Base-by-base conservation (phyloP, 2,329 filamentous ascomycete genomes). In the Colletotrichum cereale region DNA sequence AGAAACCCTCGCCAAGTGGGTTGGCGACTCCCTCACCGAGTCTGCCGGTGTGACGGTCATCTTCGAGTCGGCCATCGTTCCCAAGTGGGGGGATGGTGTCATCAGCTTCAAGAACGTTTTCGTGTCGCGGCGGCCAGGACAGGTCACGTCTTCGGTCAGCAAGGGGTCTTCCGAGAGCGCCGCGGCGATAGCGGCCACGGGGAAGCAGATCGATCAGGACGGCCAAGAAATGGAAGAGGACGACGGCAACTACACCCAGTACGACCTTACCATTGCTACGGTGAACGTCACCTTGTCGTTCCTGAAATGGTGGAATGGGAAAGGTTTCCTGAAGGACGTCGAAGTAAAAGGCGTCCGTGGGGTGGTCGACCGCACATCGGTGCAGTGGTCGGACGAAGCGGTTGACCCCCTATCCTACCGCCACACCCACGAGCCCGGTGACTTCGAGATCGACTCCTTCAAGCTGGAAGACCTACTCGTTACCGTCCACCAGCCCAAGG, bases 291-390 rank as follows among this genome's bases (percentile, higher is more conserved):
- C 96, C 0, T 82, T 99, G 34, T 99, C 96, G 0, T 98, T 99
- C 76, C 88, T 95, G n/a, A 98, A 98, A 79, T 99, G 96, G 96
- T 97, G 97, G 90, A 98, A 97, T 76, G 96, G 96, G 29, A 98
- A 96, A 80, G 96, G 96, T 0, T 87, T 97, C 7, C 85, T 99
- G 11, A 92, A 93, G 76, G 94, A 98, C 79, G 96, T 99, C 52
- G 95, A 98, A 78, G 92, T 99, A 63, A 96, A 95, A 78, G 96
- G 96, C 5, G 93, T 99, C 38, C 90, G 96, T 71, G 96, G 96
- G 29, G 94, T 98, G 6, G 88, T 99, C 55, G 96, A 99, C 81
- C 90, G 96, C 71, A 97, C 95, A 0, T 92, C 91, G 57, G 93
- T 99, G 2, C 84, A 86, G 67, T 96, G 93, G 88, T 85, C 88